Evolutionary conservation across 331 rosid species (phyloP).

Genomic region (Acacia pycnantha): DNA sequence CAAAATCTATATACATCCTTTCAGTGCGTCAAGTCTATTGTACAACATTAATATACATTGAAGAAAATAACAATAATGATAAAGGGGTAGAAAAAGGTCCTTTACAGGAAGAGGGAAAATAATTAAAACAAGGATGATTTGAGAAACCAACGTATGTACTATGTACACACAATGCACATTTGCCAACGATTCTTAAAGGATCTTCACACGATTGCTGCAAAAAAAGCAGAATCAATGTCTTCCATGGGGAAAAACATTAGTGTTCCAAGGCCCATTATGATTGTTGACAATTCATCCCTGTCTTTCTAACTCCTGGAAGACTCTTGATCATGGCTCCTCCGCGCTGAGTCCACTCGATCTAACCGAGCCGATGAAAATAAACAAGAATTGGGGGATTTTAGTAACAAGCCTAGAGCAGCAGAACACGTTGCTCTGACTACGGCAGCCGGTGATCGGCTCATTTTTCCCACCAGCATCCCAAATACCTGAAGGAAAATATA

Average conservation of each 20-base stretch:
- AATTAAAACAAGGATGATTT: constrained; percentile 9
- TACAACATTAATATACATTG: constrained; percentile 33
- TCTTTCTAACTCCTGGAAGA: constrained; percentile 20
- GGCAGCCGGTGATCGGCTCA: constrained; percentile 78
- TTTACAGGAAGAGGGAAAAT: not conserved
- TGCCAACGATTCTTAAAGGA: not conserved
- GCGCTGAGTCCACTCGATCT: constrained; percentile 49
- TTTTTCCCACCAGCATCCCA: constrained; percentile 68
- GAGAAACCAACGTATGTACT: constrained; percentile 23
- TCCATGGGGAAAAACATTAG: not conserved
- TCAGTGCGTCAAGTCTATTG: not conserved
- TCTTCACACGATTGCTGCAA: not conserved
- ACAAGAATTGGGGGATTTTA: constrained; percentile 64
- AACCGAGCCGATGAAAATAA: constrained; percentile 57
- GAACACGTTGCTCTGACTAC: constrained; percentile 89
- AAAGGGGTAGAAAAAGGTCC: not conserved
- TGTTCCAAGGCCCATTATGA: constrained; percentile 6
- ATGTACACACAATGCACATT: constrained; percentile 16
- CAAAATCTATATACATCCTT: not conserved
- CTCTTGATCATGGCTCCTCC: constrained; percentile 39
- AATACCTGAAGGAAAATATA: constrained; percentile 60
- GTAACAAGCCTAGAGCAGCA: constrained; percentile 77
- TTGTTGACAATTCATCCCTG: not conserved
- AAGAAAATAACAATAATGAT: not conserved
- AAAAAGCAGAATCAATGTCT: constrained; percentile 4